Evolutionary conservation across 192 early-diverging fungal species (phyloP), one percentile per base, ranked within the genome.

Genomic region (Coemansia sp.): DNA sequence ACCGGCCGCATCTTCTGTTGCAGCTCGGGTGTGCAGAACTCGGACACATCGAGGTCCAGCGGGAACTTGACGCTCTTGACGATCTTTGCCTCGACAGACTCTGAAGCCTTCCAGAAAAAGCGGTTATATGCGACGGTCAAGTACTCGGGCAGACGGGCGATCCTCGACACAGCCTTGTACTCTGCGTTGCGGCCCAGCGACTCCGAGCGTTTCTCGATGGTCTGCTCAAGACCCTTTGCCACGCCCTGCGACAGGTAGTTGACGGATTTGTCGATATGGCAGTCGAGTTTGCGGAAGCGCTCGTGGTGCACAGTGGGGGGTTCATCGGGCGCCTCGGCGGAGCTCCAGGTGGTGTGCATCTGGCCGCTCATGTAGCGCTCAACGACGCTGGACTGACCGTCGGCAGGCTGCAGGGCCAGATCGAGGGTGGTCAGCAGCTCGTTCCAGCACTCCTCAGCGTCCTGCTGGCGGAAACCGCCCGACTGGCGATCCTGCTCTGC

Each of bases 361-460:
- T 79, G 67, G 17, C 88, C 89, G 17, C 73, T 89, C 90, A 99
- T 92, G 58, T 85, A 94, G 66, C 87, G 85, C 0, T 91, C 85
- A 22, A 97, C 81, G 18, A 71, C 46, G 5, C 61, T 62, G 9
- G 19, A 25, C 30, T 53, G 22, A 47, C 41, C 41, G 19, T 44
- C 39, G 9, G 37, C 17, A n/a, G 42, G 45, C 42, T 38, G 27
- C 42, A 66, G 27, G 11, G 53, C 52, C 7, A 61, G 60, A 39
- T 64, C 61, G 38, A 98, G 65, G 1, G 83, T 81, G 0, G 86
- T 83, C 15, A 98, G 67, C 23, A 98, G 66, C 68, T 95, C 83
- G 63, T 86, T 88, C 94, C 93, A 98, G 74, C 91, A 97, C 66
- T 99, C 97, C 68, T 99, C 94, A 2, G 97, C 97, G 69, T 99